Evolutionary conservation across 2,329 filamentous ascomycete genomes (phyloP).

Genomic region (Alternaria sp.): DNA sequence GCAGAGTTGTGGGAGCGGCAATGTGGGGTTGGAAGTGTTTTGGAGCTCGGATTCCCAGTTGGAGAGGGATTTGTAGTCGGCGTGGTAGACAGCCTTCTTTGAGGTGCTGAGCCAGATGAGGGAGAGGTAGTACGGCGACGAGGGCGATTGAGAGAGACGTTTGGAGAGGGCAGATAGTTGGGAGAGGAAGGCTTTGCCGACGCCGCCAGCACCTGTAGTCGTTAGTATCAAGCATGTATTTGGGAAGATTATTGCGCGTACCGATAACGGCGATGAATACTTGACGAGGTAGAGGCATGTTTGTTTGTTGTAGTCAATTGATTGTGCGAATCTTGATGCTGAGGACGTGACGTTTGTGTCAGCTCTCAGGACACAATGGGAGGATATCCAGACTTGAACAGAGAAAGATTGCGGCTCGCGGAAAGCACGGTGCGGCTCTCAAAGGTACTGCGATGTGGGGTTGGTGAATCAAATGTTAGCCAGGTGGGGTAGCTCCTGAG

Average conservation of each 20-base stretch:
- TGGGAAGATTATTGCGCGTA: constrained; percentile 19
- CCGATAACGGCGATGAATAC: constrained; percentile 58
- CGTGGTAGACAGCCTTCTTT: constrained; percentile 78
- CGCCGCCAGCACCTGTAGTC: constrained; percentile 79
- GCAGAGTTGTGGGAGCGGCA: constrained; percentile 72
- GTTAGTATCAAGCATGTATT: constrained; percentile 10
- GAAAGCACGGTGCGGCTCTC: neutral
- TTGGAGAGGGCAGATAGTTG: constrained; percentile 75
- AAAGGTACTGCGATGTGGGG: constrained; percentile 19
- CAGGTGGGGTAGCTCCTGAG: constrained; percentile 18
- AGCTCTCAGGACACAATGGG: neutral
- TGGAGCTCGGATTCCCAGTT: constrained; percentile 67
- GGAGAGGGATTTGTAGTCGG: constrained; percentile 72
- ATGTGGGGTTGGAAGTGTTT: constrained; percentile 68
- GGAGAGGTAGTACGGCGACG: constrained; percentile 72
- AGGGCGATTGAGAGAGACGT: constrained; percentile 58
- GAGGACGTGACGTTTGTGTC: neutral
- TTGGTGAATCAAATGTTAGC: constrained; percentile 19
- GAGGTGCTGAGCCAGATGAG: constrained; percentile 87
- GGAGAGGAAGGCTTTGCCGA: constrained; percentile 87
- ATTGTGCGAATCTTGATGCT: neutral
- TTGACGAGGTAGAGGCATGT: constrained; percentile 52
- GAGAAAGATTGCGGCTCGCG: constrained; percentile 7
- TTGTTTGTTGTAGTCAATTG: constrained; percentile 1
- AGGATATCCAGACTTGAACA: neutral